Evolutionary conservation across 2,329 filamentous ascomycete genomes (phyloP), one percentile per base, ranked within the genome.

Genomic region (Teratosphaeria zuluensis): DNA sequence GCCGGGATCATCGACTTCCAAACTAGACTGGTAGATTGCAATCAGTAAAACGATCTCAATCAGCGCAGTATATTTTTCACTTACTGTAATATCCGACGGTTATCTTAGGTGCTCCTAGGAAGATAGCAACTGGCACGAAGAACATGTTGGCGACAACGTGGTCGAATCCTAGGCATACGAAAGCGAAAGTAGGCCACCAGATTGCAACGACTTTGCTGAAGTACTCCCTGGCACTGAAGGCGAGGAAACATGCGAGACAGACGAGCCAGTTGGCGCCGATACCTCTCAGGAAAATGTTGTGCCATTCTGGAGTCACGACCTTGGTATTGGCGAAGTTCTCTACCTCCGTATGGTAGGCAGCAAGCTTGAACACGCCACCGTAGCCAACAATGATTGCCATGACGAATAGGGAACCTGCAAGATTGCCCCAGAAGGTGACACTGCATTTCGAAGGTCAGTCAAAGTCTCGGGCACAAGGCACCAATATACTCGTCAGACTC

Each of bases 231-330:
- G 77, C 78, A 55, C 77, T 77, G 2, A 78, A 69, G 1, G 73
- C 74, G 3, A 79, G 69, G 61, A 76, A 82, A 53, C 78, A 76
- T 0, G 79, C 80, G 21, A 83, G 69, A 59, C 79, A 81, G 3
- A 84, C 81, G 0, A 84, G 76, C 80, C 80, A 83, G 67, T 83
- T 83, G 62, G 65, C 64, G 3, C 80, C 78, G 52, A 84, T 81
- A 0, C 71, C 81, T 51, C 78, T 75, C 0, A 83, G 68, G 64
- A 84, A 81, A 57, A 83, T 79, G 61, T 78, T 75, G 56, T 80
- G 76, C 70, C 78, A 80, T 8, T 73, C 63, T 0, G 80, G 79
- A 0, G 69, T 73, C 4, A 80, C 67, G 59, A 77, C 77, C 59
- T 82, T 83, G 33, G 74, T 73, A 6, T 72, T 77, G 0, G 78